These are phyloP conservation scores for Filobasidium floriforme DNA, from an alignment of 768 basidiomycete genomes.

Conservation along the genomic window DNA sequence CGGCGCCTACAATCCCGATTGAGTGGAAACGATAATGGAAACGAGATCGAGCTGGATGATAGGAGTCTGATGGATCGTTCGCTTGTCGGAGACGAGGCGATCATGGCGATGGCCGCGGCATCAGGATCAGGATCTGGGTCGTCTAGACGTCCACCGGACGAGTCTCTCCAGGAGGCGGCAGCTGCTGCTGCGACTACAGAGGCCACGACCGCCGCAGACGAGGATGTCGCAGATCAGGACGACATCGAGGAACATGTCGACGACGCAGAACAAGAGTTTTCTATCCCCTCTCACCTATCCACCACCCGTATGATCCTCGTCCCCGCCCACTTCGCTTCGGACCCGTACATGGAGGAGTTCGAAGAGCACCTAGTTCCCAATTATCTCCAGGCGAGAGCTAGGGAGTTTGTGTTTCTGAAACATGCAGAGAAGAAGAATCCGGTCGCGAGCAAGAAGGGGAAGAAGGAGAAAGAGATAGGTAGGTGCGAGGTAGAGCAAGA, in stretches of 20 bases:
- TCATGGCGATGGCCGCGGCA: no score
- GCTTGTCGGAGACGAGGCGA: no score
- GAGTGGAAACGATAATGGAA: not conserved
- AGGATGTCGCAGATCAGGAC: no score
- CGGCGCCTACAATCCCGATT: not conserved
- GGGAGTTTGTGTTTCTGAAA: constrained; percentile 7
- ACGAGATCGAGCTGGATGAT: no score
- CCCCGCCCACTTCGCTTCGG: not conserved
- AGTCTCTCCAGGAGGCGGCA: no score
- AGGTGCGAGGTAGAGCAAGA: not conserved
- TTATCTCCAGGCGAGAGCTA: not conserved
- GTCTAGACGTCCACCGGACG: no score
- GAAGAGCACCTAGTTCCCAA: not conserved
- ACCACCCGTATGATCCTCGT: not conserved
- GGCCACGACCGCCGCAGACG: no score
- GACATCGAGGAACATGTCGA: not conserved
- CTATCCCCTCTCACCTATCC: not conserved
- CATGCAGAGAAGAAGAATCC: not conserved
- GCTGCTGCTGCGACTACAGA: no score
- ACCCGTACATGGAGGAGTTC: constrained; percentile 4
- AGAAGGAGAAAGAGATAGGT: not conserved
- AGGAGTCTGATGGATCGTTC: no score
- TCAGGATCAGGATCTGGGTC: no score
- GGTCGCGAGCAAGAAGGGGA: not conserved
- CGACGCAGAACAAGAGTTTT: not conserved